phyloP scores from a whole-genome alignment of 2,329 filamentous ascomycete genomes.

The Talaromyces sp. region DNA sequence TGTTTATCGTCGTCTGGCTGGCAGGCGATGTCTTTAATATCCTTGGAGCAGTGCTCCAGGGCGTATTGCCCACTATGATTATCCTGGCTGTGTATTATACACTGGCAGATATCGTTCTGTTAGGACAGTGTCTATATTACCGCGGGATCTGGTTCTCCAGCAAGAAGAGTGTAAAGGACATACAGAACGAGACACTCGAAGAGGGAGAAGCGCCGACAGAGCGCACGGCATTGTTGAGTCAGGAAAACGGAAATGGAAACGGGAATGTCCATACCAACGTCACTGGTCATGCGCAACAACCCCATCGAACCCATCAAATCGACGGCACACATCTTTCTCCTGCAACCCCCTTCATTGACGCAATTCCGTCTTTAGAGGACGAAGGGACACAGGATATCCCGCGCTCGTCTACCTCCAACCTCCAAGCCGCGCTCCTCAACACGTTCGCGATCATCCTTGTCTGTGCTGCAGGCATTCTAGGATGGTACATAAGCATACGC shows the following conservation, averaged over 20 bases:
- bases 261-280: constrained; percentile 8
- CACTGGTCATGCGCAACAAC: constrained; percentile 3
- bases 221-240: constrained; percentile 29
- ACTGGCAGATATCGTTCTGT: constrained; percentile 80
- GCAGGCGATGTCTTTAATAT: constrained; percentile 96
- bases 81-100: constrained; percentile 95
- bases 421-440: constrained; percentile 65
- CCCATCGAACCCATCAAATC: constrained; percentile 40
- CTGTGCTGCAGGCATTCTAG: constrained; percentile 74
- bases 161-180: constrained; percentile 20
- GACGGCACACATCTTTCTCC: constrained; percentile 71
- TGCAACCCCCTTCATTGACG: constrained; percentile 71
- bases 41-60: constrained; percentile 83
- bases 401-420: constrained; percentile 31
- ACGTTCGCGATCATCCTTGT: constrained; percentile 73
- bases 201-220: constrained; percentile 27
- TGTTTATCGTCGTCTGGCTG: constrained; percentile 92
- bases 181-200: constrained; percentile 23
- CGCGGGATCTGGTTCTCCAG: constrained; percentile 63
- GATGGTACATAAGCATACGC: constrained; percentile 72
- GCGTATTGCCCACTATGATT: constrained; percentile 90
- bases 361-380: constrained; percentile 26
- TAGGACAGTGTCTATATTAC: constrained; percentile 94
- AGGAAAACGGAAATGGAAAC: constrained; percentile 23
- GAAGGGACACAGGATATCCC: constrained; percentile 6